Evolutionary conservation across 2,329 filamentous ascomycete species (phyloP).

Genomic region (Colletotrichum gloeosporioides): DNA sequence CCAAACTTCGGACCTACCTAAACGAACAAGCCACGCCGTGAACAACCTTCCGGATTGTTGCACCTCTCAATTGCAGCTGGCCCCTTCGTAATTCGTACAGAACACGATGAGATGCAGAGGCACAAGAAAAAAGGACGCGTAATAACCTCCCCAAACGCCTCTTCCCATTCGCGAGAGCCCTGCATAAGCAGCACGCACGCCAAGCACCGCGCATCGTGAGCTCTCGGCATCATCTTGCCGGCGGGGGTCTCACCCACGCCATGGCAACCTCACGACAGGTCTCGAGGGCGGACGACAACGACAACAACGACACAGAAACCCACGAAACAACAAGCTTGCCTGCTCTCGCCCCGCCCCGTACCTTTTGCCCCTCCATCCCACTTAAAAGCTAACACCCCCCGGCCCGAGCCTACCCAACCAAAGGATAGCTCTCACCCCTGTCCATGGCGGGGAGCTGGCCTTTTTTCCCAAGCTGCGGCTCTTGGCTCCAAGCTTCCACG

Average conservation of each 20-base stretch:
- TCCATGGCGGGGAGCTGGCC: not conserved
- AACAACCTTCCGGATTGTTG: not conserved
- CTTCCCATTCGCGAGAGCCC: not conserved
- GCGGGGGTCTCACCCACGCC: not conserved
- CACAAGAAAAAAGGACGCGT: conserved; percentile 13
- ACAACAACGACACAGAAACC: not conserved
- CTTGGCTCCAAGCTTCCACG: not conserved
- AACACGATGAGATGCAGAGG: not conserved
- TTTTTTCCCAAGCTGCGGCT: not conserved
- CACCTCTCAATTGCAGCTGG: not conserved
- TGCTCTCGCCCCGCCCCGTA: not conserved
- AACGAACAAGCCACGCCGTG: not conserved
- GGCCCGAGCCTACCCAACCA: not conserved
- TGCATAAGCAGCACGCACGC: conserved; percentile 6
- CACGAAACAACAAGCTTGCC: not conserved
- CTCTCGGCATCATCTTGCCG: conserved; percentile 18
- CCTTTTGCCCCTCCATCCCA: conserved; percentile 15
- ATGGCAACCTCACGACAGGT: not conserved
- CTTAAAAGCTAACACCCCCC: not conserved
- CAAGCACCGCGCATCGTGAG: conserved; percentile 14
- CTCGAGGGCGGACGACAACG: not conserved
- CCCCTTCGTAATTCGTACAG: not conserved
- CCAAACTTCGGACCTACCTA: not conserved
- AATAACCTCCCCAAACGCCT: not conserved
- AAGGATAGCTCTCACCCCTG: not conserved